These are phyloP conservation scores for Rhodotorula sp. DNA, from an alignment of 1,284 basidiomycete genomes.

Conservation along the genomic window DNA sequence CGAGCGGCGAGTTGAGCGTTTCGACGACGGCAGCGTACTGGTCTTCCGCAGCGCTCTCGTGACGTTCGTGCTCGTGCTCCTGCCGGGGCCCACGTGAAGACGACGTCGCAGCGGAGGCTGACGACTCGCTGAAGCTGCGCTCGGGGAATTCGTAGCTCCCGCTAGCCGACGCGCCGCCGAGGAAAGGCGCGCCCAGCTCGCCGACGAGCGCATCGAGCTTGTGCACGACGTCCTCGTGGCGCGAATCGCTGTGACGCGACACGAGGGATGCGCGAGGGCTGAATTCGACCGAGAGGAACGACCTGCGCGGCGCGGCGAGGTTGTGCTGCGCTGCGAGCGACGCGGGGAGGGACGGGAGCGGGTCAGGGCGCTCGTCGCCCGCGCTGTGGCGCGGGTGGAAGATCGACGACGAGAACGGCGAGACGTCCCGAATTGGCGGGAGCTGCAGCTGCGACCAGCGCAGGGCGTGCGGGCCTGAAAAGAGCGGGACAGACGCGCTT, in stretches of 20 bases:
- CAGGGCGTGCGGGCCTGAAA: not conserved
- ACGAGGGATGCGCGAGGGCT: no score
- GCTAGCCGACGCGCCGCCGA: not conserved
- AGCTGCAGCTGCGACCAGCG: slow-evolving; percentile 13
- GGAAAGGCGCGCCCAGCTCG: not conserved
- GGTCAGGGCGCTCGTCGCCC: not conserved
- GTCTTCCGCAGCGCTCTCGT: not conserved
- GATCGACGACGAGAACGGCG: slow-evolving; percentile 18
- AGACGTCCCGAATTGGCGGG: slow-evolving; percentile 1
- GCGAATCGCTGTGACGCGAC: not conserved
- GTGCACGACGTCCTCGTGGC: not conserved
- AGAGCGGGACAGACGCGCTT: slow-evolving; percentile 1
- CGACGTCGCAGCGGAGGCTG: not conserved
- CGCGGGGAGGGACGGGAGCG: not conserved
- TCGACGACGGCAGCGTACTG: no score
- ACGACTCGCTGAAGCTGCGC: not conserved
- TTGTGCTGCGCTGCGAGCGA: not conserved
- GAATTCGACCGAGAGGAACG: not conserved
- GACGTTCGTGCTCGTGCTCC: no score
- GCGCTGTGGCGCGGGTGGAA: not conserved
- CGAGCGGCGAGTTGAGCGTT: no score
- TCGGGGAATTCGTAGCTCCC: slow-evolving; percentile 11
- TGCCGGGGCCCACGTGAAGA: not conserved
- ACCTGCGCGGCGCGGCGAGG: not conserved
- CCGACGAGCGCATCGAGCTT: not conserved